Conservation (phyloP, 2,329 filamentous ascomycete genomes). For the Aspergillus pseudoterreus region DNA sequence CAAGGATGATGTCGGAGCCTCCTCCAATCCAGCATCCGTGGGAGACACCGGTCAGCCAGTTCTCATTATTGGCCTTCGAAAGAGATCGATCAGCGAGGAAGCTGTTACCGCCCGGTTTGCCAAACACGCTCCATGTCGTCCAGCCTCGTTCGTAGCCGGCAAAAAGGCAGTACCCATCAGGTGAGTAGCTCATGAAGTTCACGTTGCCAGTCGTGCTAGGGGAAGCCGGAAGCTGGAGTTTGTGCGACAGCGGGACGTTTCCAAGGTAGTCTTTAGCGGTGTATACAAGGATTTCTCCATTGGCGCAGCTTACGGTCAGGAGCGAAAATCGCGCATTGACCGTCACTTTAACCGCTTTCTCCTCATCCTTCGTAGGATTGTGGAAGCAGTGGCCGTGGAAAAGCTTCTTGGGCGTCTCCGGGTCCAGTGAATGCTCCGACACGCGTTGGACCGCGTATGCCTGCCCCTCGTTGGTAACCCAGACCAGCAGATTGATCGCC, state of each 20-base stretch:
- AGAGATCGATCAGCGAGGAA: slow-evolving; percentile 68
- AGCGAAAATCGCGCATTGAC: slow-evolving; percentile 95
- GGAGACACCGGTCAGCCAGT: slow-evolving; percentile 76
- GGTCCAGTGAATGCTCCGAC: slow-evolving; percentile 38
- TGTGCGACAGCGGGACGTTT: slow-evolving; percentile 84
- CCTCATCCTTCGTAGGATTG: slow-evolving; percentile 56
- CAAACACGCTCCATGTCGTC: slow-evolving; percentile 97
- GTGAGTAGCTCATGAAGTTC: slow-evolving; percentile 78
- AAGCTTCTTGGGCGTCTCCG: slow-evolving; percentile 57
- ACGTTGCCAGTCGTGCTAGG: slow-evolving; percentile 64
- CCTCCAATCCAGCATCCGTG: slow-evolving; percentile 83
- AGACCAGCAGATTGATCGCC: slow-evolving; percentile 92
- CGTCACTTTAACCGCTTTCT: slow-evolving; percentile 67
- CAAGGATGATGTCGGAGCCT: slow-evolving; percentile 78
- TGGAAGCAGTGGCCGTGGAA: slow-evolving; percentile 95
- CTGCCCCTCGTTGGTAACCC: slow-evolving; percentile 83
- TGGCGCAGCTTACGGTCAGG: slow-evolving; percentile 77
- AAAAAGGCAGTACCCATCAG: slow-evolving; percentile 94
- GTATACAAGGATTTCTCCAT: slow-evolving; percentile 83
- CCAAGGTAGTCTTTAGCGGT: slow-evolving; percentile 89
- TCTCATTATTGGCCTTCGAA: slow-evolving; percentile 66
- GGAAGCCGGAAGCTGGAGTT: slow-evolving; percentile 67
- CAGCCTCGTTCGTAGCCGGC: slow-evolving; percentile 89
- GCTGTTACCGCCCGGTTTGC: slow-evolving; percentile 80
- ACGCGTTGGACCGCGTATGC: slow-evolving; percentile 85